Percentiles rank a stretch among this genome's conserved stretches.
Conservation (phyloP, 352 stramenopile species). For the Pythium sp. region DNA sequence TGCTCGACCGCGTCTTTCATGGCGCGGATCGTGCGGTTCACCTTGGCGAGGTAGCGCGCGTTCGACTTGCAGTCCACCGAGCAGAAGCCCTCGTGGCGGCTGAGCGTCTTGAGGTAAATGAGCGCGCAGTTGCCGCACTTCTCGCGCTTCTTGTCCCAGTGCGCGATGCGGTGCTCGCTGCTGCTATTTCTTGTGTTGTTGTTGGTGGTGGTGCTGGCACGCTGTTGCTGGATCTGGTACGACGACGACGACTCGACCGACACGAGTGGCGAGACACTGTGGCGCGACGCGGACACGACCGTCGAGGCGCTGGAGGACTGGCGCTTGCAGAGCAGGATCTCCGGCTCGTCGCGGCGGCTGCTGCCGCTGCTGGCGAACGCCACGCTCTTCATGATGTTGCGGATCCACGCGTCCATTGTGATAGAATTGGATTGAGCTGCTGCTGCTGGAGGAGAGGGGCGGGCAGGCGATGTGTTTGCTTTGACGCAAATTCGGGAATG, state of each 20-base stretch:
- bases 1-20: conserved; percentile 71
- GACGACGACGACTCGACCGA: neutral
- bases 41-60: conserved; percentile 76
- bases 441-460: neutral
- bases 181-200: conserved; percentile 32
- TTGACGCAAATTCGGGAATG: conserved; percentile 44
- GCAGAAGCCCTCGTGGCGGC: conserved; percentile 69
- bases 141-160: conserved; percentile 86
- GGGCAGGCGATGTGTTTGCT: neutral
- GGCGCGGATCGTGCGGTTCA: conserved; percentile 77
- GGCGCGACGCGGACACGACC: neutral
- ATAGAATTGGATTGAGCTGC: neutral
- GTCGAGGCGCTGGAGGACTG: neutral
- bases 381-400: conserved; percentile 22
- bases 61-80: conserved; percentile 90
- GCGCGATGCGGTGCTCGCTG: conserved; percentile 44
- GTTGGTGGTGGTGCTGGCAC: neutral
- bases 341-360: conserved; percentile 20
- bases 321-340: conserved; percentile 26
- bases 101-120: conserved; percentile 87
- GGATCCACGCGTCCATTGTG: conserved; percentile 45
- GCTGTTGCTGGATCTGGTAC: conserved; percentile 5
- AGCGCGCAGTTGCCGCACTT: conserved; percentile 82
- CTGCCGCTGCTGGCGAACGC: conserved; percentile 10
- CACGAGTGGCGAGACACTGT: neutral